A percentile compares a stretch with the other conserved stretches of the same genome.
Conservation (phyloP, 805 yeast species). For the Lipomyces spencermartinsiae region DNA sequence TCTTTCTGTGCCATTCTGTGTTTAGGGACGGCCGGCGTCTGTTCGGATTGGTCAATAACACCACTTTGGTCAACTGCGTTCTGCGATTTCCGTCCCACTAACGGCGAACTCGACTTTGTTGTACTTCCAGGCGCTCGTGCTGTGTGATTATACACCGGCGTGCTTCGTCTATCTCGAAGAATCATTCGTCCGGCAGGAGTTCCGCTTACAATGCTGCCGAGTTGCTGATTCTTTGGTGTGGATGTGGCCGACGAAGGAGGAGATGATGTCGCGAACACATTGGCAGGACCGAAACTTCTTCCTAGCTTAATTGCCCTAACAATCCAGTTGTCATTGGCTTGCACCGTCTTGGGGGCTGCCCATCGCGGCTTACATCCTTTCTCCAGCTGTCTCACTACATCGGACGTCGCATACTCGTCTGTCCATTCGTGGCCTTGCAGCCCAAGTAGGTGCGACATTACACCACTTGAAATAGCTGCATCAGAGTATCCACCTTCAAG, state of each 20-base stretch:
- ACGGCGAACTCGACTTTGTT: constrained; percentile 12
- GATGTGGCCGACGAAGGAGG: constrained; percentile 1
- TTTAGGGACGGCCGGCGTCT: background rate
- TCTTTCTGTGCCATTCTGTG: background rate
- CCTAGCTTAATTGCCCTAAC: constrained; percentile 45
- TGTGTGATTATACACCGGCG: constrained; percentile 14
- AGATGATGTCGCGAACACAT: background rate
- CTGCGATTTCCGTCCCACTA: background rate
- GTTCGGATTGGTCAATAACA: background rate
- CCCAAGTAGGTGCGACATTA: constrained; percentile 79
- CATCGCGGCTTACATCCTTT: constrained; percentile 30
- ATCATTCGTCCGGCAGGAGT: constrained; percentile 12
- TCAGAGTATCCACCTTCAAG: constrained; percentile 89
- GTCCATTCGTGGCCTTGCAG: constrained; percentile 49
- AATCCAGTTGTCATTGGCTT: constrained; percentile 26
- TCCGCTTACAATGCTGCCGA: background rate
- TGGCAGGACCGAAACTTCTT: constrained; percentile 43
- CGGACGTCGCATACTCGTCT: constrained; percentile 20
- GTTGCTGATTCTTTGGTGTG: constrained; percentile 8
- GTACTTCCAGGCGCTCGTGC: background rate
- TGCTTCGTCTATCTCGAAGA: constrained; percentile 22
- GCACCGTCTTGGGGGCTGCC: constrained; percentile 22
- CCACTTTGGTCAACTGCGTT: background rate
- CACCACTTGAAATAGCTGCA: constrained; percentile 78
- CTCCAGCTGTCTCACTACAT: constrained; percentile 23